Conservation (phyloP, 177 flowering plant genomes). For the Telopea speciosissima region DNA sequence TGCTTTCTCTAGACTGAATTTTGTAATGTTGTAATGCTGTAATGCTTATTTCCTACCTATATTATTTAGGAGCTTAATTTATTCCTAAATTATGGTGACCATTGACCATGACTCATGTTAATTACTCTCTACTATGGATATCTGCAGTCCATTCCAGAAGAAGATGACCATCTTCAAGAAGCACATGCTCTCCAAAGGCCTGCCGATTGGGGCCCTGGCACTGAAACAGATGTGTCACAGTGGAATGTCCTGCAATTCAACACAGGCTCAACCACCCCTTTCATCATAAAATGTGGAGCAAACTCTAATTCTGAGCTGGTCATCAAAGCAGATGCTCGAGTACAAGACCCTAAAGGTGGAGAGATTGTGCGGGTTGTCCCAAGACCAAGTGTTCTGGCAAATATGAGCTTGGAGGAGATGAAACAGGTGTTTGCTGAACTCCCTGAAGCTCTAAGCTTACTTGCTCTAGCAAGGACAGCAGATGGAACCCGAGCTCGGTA, state of each 20-base stretch:
- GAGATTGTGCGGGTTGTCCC: constrained; percentile 91
- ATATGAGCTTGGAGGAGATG: constrained; percentile 82
- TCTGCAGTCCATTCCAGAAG: constrained; percentile 66
- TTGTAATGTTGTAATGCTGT: too few relatives aligned
- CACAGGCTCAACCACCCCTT: constrained; percentile 85
- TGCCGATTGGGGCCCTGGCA: constrained; percentile 29
- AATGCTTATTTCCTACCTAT: background rate
- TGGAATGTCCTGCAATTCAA: constrained; percentile 98
- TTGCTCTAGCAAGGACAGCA: constrained; percentile 89
- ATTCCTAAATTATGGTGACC: background rate
- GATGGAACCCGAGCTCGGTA: constrained; percentile 95
- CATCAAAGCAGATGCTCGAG: constrained; percentile 81
- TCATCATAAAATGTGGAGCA: constrained; percentile 94
- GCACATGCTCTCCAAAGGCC: constrained; percentile 29
- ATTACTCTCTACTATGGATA: background rate
- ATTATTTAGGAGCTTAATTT: too few relatives aligned
- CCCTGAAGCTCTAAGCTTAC: constrained; percentile 91
- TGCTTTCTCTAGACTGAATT: background rate
- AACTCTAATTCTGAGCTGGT: constrained; percentile 90
- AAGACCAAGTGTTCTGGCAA: constrained; percentile 70
- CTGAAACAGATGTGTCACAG: constrained; percentile 77
- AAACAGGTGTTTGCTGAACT: constrained; percentile 73
- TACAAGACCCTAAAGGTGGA: constrained; percentile 88
- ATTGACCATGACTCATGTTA: background rate
- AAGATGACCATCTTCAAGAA: constrained; percentile 53